Base-by-base conservation (phyloP, 331 rosid species). In the Cucumis variabilis region DNA sequence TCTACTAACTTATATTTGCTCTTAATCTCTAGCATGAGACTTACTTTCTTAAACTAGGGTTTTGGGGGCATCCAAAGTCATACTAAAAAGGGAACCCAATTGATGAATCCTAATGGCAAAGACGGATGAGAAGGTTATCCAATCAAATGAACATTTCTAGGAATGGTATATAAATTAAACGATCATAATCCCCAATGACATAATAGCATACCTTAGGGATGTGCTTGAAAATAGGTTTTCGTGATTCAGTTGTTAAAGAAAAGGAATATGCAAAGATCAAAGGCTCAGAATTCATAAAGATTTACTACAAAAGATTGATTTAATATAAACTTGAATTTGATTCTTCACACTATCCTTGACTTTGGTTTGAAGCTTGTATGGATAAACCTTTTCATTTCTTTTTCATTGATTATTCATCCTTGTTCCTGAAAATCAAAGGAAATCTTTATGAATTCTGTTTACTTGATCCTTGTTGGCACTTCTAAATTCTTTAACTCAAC, bases 161-260 rank as follows among this genome's bases (percentile, higher is more conserved):
- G 25, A 21, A 11, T 37, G 70, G 50, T 11, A 41, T 7, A 63
- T 44, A 50, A 83, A 83, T 6, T 84, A 84, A 66, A 85, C 51
- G 51, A 50, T 50, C 65, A 77, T 50, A 77, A 24, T 48, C 37
- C 65, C 63, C 83, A 78, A 48, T 84, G 87, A 48, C 66, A 70
- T 81, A 81, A 92, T 83, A 92, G 86, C 88, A 87, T 70, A 97
- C 99, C 99, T 97, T 97, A 44, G 98, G 98, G 84, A 97, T 93
- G 88, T 97, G 98, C 90, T 95, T 95, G 98, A 95, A 94, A 86
- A 92, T 86, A 82, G 95, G 98, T 82, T 92, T 94, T 0, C 89
- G 88, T 85, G 95, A 84, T 89, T 66, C 77, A 83, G 87, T 96
- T 94, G 96, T 53, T 85, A 55, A 33, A 28, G 37, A 33, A 3